phyloP scores from a whole-genome alignment of 192 early-diverging fungal genomes.

The Backusella australiensis region DNA sequence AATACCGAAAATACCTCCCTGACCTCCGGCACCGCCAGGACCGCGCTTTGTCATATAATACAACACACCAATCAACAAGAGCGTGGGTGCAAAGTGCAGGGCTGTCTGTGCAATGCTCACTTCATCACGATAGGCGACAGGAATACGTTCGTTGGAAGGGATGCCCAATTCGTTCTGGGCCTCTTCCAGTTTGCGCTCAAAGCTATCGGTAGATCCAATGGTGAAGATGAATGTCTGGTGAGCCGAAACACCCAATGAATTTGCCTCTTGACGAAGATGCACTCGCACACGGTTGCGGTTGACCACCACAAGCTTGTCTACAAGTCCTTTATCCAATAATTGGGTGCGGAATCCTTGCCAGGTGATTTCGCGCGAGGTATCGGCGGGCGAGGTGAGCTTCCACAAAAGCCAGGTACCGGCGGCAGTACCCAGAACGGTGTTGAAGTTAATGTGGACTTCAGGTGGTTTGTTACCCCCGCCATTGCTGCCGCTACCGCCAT shows the following conservation, averaged over 20 bases:
- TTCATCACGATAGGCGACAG: slow-evolving; percentile 88
- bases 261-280: slow-evolving; percentile 67
- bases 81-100: slow-evolving; percentile 91
- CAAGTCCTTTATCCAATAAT: slow-evolving; percentile 89
- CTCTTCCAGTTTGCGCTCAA: slow-evolving; percentile 86
- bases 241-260: slow-evolving; percentile 31
- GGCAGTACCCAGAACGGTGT: slow-evolving; percentile 40
- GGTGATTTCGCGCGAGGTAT: slow-evolving; percentile 73
- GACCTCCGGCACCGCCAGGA: slow-evolving; percentile 54
- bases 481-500: not conserved
- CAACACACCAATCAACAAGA: slow-evolving; percentile 86
- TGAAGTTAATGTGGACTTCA: slow-evolving; percentile 43
- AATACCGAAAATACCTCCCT: slow-evolving; percentile 91
- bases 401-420: slow-evolving; percentile 52
- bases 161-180: slow-evolving; percentile 93
- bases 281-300: slow-evolving; percentile 87
- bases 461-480: slow-evolving; percentile 19
- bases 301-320: slow-evolving; percentile 85
- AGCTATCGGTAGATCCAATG: slow-evolving; percentile 92
- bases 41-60: slow-evolving; percentile 85
- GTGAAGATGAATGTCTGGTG: slow-evolving; percentile 70
- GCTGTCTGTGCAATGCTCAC: slow-evolving; percentile 68
- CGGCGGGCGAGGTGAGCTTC: slow-evolving; percentile 44
- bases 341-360: slow-evolving; percentile 90
- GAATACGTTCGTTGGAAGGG: slow-evolving; percentile 85